A percentile compares a stretch with the other conserved stretches of the same genome.
Evolutionary conservation across 23 red algal genomes (phyloP).

Genomic region (Gracilaria vermiculophylla): DNA sequence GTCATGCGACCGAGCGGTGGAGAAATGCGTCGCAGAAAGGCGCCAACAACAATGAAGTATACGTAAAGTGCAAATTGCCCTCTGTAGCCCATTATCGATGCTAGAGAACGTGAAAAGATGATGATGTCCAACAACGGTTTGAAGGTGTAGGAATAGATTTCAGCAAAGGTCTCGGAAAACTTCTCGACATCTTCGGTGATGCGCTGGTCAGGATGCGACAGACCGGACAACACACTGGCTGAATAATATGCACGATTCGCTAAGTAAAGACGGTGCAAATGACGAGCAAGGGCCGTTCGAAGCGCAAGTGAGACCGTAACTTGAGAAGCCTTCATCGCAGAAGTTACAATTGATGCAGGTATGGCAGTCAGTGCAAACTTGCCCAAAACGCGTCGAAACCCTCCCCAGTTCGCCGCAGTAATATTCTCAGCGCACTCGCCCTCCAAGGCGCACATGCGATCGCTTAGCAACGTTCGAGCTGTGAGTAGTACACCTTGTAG

Average conservation of each 20-base stretch:
- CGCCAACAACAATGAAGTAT: slow-evolving; percentile 65
- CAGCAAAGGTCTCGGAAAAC: slow-evolving; percentile 77
- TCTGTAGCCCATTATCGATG: slow-evolving; percentile 71
- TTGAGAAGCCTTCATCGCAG: slow-evolving; percentile 74
- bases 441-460: slow-evolving; percentile 67
- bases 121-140: slow-evolving; percentile 80
- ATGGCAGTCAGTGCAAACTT: slow-evolving; percentile 59
- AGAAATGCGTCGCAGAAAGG: slow-evolving; percentile 53
- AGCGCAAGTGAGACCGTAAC: slow-evolving; percentile 63
- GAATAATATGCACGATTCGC: slow-evolving; percentile 77
- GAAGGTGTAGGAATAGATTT: slow-evolving; percentile 86
- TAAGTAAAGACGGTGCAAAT: slow-evolving; percentile 56
- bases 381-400: slow-evolving; percentile 44
- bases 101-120: slow-evolving; percentile 66
- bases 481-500: slow-evolving; percentile 53
- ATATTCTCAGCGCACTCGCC: slow-evolving; percentile 68
- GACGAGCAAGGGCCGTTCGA: slow-evolving; percentile 42
- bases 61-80: slow-evolving; percentile 71
- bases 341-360: slow-evolving; percentile 74
- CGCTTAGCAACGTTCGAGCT: slow-evolving; percentile 51
- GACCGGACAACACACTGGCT: slow-evolving; percentile 46
- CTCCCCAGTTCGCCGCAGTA: slow-evolving; percentile 63
- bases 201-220: slow-evolving; percentile 75
- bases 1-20: slow-evolving; percentile 82
- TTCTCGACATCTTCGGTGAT: slow-evolving; percentile 84